Evolutionary conservation across 257 asterid genomes (phyloP), one percentile per base, ranked within the genome.

Genomic region (Cruciata laevipes): DNA sequence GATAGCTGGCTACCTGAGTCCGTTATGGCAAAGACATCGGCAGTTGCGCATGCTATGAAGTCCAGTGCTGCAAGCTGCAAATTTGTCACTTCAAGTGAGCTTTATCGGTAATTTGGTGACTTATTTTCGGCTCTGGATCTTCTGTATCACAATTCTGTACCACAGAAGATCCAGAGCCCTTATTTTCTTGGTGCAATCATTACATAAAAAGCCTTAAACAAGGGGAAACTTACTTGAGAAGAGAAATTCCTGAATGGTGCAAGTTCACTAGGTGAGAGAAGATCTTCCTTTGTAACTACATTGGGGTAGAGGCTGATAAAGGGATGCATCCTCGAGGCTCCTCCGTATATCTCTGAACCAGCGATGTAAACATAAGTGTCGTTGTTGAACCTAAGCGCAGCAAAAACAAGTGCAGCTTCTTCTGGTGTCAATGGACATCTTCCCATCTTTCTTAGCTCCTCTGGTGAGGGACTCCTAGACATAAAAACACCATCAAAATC

Each of bases 1-100:
- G 98, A 94, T 7, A 90, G 80, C 83, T 90, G 96, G 85, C 97
- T 94, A 27, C 99, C 97, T 0, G 99, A 84, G 70, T 94, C 99
- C 3, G 97, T 94, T 55, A 90, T 83, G 62, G 99, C 90, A 71
- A 94, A 90, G 21, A 94, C 96, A 76, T 90, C 91, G 5, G 99
- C 80, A 77, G 90, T 84, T 21, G 91, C 92, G 57, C 96, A 88
- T 3, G 84, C 95, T 0, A 94, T 90, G 38, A 88, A 90, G 83
- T 90, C 99, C 69, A 90, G 68, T 25, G 99, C 99, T 68, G 99
- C 98, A 68, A 94, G 95, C 99, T 88, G 88, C 85, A 83, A 70
- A 42, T 38, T 4, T 13, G 20, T 40, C 63, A 55, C 52, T 37
- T 24, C 20, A 49, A 33, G 31, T 52, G 35, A 67, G 71, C 37